These are phyloP conservation scores for Xylariales sp. DNA, from an alignment of 2,329 filamentous ascomycete genomes.

Conservation along the genomic window DNA sequence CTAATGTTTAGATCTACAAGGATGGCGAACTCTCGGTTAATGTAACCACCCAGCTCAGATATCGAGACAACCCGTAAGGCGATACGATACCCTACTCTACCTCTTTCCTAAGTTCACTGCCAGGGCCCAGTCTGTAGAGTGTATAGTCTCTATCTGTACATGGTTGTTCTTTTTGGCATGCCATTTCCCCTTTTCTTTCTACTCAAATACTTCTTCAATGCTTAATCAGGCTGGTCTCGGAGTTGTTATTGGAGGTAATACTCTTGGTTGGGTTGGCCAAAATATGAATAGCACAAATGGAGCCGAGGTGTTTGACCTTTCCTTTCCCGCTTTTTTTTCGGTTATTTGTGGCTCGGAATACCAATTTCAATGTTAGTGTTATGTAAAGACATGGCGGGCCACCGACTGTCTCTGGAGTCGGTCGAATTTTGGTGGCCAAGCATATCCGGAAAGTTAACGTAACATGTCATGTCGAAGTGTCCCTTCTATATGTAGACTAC, in stretches of 20 bases:
- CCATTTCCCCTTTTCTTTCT: conserved; percentile 27
- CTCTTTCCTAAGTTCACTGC: not conserved
- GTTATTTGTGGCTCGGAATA: conserved; percentile 15
- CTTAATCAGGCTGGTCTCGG: conserved; percentile 44
- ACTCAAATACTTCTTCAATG: conserved; percentile 34
- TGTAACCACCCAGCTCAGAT: not conserved
- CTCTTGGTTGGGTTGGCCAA: conserved; percentile 36
- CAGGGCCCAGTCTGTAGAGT: not conserved
- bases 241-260: conserved; percentile 42
- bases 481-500: conserved; percentile 20
- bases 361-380: conserved; percentile 11
- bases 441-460: conserved; percentile 26
- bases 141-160: conserved; percentile 41
- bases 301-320: conserved; percentile 20
- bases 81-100: not conserved
- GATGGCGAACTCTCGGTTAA: not conserved
- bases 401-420: conserved; percentile 11
- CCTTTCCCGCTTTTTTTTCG: conserved; percentile 4
- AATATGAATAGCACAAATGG: conserved; percentile 34
- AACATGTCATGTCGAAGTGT: conserved; percentile 19
- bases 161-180: conserved; percentile 26
- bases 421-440: conserved; percentile 18
- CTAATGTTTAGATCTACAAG: conserved; percentile 43
- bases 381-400: not conserved
- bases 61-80: not conserved